Base-by-base conservation (phyloP, 192 early-diverging fungal genomes). In the Linderina pennispora region DNA sequence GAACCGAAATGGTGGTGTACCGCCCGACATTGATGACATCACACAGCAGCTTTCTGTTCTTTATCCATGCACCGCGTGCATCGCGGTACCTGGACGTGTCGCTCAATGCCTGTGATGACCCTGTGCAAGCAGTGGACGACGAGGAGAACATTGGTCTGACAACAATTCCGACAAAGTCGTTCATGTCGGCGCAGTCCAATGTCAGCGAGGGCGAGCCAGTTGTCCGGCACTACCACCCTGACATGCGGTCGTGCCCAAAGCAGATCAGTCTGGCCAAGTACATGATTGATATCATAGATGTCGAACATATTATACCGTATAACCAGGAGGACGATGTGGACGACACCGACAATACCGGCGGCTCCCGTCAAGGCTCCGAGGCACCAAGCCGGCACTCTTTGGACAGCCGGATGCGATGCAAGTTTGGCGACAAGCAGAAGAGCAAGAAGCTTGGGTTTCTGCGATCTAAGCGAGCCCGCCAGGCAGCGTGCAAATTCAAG, bases 191-290 rank as follows among this genome's bases (percentile, higher is more conserved):
- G 5, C 6, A 5, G 28, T 11, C 28, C 28, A 11, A 11, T 8
- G 28, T 31, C 6, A 31, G 28, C 20, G 40, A 8, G 1, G 36
- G 26, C 10, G 24, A 8, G 21, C 63, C 40, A n/a, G 19, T 20
- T 3, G 54, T 45, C 21, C 45, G 65, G 4, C 45, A 54, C 28
- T 63, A 58, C 43, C 59, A 70, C 26, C 47, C 66, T 2, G 50
- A 46, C 25, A 38, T 20, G 19, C 46, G 21, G 17, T 43, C 36
- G 43, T 54, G 59, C 26, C 42, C 66, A n/a, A 56, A 53, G 43
- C 66, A 70, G 36, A 62, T 70, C 50, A 52, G 55, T 39, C 39
- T 56, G 36, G 66, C 66, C n/a, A 51, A 57, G 33, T 62, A 53
- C 43, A 62, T 70, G 59, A 43, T 70, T 9, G 52, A 50, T 33